Conservation (phyloP, 2,329 filamentous ascomycete species). For the Akanthomyces lecanii region DNA sequence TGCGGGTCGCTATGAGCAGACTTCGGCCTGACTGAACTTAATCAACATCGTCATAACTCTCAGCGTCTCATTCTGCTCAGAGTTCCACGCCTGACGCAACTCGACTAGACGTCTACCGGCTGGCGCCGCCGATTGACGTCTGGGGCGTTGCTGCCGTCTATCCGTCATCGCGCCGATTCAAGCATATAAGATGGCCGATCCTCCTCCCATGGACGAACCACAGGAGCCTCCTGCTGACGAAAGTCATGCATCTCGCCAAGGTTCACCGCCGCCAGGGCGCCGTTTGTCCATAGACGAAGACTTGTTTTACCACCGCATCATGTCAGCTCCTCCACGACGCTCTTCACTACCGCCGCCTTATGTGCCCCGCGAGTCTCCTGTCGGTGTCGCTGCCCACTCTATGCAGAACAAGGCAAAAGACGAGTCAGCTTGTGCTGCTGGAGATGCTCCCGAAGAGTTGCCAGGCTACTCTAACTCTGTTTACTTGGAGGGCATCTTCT, state of each 20-base stretch:
- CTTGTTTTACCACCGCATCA: slow-evolving; percentile 48
- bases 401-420: background rate
- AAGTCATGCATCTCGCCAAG: slow-evolving; percentile 26
- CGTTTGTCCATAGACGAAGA: slow-evolving; percentile 54
- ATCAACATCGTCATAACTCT: slow-evolving; percentile 28
- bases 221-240: slow-evolving; percentile 29
- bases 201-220: slow-evolving; percentile 32
- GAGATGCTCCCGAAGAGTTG: slow-evolving; percentile 41
- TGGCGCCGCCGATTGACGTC: slow-evolving; percentile 10
- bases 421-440: slow-evolving; percentile 2
- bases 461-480: slow-evolving; percentile 57
- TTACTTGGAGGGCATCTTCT: slow-evolving; percentile 52
- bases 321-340: slow-evolving; percentile 41
- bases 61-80: slow-evolving; percentile 1
- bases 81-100: background rate
- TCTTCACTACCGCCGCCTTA: slow-evolving; percentile 47
- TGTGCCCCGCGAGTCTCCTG: slow-evolving; percentile 26
- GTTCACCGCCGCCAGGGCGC: slow-evolving; percentile 37
- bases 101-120: slow-evolving; percentile 4
- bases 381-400: background rate
- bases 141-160: slow-evolving; percentile 5
- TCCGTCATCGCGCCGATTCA: background rate
- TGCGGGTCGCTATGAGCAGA: slow-evolving; percentile 36
- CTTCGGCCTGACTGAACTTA: slow-evolving; percentile 28
- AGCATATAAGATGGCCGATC: slow-evolving; percentile 24